These are phyloP conservation scores for Nannizziopsis barbatae DNA, from an alignment of 2,329 filamentous ascomycete species.

Conservation along the genomic window DNA sequence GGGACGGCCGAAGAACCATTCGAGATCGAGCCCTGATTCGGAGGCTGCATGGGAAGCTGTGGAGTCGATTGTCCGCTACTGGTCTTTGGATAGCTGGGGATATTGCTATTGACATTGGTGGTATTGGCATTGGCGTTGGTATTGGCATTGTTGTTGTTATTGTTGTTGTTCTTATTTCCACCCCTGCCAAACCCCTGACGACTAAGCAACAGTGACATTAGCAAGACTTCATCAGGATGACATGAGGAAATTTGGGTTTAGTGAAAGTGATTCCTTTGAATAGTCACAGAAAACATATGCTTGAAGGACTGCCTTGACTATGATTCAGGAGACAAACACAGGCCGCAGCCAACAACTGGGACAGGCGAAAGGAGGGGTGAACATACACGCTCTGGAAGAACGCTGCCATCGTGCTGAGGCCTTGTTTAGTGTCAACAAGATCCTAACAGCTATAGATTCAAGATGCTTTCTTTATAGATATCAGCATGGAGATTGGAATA, in stretches of 20 bases:
- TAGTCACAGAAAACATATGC: too few species aligned
- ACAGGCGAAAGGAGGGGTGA: slow-evolving; percentile 17
- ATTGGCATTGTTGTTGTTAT: slow-evolving; percentile 23
- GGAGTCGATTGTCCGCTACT: neutral
- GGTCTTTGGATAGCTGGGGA: slow-evolving; percentile 3
- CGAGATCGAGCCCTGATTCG: slow-evolving; percentile 19
- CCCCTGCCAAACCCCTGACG: slow-evolving; percentile 41
- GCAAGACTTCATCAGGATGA: neutral
- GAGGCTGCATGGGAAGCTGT: neutral
- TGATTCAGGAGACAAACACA: neutral
- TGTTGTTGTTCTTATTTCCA: slow-evolving; percentile 33
- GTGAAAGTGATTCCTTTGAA: neutral
- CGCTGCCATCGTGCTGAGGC: slow-evolving; percentile 31
- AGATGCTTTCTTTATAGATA: too few species aligned
- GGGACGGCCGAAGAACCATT: slow-evolving; percentile 28
- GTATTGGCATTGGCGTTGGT: slow-evolving; percentile 27
- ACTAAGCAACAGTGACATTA: slow-evolving; percentile 21
- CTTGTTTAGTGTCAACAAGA: neutral
- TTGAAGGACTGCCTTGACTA: too few species aligned
- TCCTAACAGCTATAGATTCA: too few species aligned
- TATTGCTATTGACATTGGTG: slow-evolving; percentile 25
- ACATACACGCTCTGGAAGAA: slow-evolving; percentile 44
- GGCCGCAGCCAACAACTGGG: slow-evolving; percentile 8
- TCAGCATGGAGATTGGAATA: too few species aligned
- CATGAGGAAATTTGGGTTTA: neutral